A percentile compares a stretch with the other conserved stretches of the same genome.
phyloP scores from a whole-genome alignment of 1,139 yeast genomes.

The Hansenula lynferdii region DNA sequence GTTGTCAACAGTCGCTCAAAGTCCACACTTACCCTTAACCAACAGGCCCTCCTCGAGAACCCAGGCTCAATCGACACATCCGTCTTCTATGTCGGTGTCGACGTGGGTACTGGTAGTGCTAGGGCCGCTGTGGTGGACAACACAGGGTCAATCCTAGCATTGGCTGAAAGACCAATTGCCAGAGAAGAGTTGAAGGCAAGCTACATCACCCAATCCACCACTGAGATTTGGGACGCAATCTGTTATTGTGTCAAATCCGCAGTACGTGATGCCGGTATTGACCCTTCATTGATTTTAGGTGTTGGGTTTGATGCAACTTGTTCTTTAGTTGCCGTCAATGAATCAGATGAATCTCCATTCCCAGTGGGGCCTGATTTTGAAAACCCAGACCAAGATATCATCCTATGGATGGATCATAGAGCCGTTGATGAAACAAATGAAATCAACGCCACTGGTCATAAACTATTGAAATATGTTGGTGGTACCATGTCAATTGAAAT shows the following conservation, averaged over 20 bases:
- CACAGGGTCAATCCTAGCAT: slow-evolving; percentile 74
- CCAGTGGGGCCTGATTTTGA: slow-evolving; percentile 91
- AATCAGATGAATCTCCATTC: slow-evolving; percentile 61
- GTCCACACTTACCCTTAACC: slow-evolving; percentile 22
- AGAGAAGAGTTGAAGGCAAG: slow-evolving; percentile 70
- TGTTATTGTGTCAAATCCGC: slow-evolving; percentile 77
- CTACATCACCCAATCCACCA: slow-evolving; percentile 77
- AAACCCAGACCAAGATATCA: slow-evolving; percentile 71
- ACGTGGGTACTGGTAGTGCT: slow-evolving; percentile 97
- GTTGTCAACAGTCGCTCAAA: slow-evolving; percentile 20
- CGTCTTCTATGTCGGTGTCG: slow-evolving; percentile 73
- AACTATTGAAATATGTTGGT: slow-evolving; percentile 85
- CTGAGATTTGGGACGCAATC: slow-evolving; percentile 91
- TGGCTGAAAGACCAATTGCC: slow-evolving; percentile 74
- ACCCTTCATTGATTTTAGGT: slow-evolving; percentile 65
- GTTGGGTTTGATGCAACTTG: slow-evolving; percentile 98
- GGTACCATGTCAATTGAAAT: slow-evolving; percentile 97
- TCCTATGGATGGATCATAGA: slow-evolving; percentile 98
- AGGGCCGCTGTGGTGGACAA: slow-evolving; percentile 89
- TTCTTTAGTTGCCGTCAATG: slow-evolving; percentile 78
- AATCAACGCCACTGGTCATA: slow-evolving; percentile 78
- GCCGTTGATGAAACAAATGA: slow-evolving; percentile 81
- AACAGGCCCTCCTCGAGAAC: slow-evolving; percentile 19
- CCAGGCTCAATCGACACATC: slow-evolving; percentile 23
- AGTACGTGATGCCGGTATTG: slow-evolving; percentile 68